phyloP scores from a whole-genome alignment of 768 basidiomycete species.

The Mycena floridula region DNA sequence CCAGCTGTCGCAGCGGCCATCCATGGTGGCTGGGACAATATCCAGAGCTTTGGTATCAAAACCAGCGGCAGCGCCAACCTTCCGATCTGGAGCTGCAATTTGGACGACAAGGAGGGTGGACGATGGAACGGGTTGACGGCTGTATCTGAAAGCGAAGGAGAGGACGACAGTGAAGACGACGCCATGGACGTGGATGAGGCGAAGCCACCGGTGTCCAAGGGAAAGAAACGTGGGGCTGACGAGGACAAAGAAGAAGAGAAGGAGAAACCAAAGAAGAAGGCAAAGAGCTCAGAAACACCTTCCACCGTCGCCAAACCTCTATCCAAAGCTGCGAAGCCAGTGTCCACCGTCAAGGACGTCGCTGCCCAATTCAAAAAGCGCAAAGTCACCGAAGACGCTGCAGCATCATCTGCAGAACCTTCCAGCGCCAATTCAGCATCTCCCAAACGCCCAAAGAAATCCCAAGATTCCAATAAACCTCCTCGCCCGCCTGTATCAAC shows the following conservation, averaged over 20 bases:
- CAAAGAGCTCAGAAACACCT: constrained; percentile 19
- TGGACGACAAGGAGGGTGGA: constrained; percentile 54
- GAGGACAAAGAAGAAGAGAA: constrained; percentile 31
- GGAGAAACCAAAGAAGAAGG: constrained; percentile 41
- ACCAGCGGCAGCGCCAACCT: constrained; percentile 77
- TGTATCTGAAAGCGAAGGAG: constrained; percentile 19
- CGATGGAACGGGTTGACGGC: constrained; percentile 51
- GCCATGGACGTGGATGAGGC: constrained; percentile 4
- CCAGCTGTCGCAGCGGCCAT: constrained; percentile 68
- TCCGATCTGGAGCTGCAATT: constrained; percentile 84
- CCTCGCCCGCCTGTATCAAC: not conserved
- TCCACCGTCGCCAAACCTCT: not conserved
- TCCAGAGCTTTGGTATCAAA: constrained; percentile 87
- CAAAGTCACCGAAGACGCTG: constrained; percentile 6
- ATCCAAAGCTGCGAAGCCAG: not conserved
- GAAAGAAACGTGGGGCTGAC: constrained; percentile 30
- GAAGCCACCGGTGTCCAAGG: constrained; percentile 16
- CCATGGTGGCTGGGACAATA: constrained; percentile 83
- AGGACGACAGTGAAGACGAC: constrained; percentile 18
- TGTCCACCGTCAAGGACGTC: not conserved
- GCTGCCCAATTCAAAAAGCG: constrained; percentile 15
- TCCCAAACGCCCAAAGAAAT: not conserved
- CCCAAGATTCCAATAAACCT: not conserved
- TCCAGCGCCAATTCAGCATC: constrained; percentile 7
- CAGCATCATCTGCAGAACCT: constrained; percentile 11